Conservation (phyloP, 305 asterid genomes). For the Ajuga reptans region DNA sequence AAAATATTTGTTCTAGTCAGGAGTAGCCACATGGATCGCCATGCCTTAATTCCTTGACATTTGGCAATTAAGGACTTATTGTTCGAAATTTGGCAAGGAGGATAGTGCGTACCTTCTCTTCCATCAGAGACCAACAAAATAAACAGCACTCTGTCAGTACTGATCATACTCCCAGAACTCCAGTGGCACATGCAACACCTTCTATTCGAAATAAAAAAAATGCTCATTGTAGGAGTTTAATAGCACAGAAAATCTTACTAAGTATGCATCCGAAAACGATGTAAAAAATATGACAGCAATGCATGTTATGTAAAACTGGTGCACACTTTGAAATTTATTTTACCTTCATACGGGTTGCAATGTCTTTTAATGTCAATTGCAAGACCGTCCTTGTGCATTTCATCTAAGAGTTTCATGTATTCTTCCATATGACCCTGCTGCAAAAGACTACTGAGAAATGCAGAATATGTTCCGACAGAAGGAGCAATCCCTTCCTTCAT, state of each 20-base stretch:
- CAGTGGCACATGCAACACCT: constrained; percentile 22
- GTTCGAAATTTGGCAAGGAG: background rate
- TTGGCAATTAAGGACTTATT: too few relatives aligned
- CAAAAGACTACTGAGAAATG: constrained; percentile 36
- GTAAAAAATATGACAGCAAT: background rate
- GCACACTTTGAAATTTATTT: background rate
- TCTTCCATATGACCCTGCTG: constrained; percentile 40
- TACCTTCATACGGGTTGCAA: constrained; percentile 33
- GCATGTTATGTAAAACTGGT: background rate
- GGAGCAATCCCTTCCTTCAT: constrained; percentile 50
- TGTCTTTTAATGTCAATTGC: constrained; percentile 22
- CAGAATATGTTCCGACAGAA: constrained; percentile 40
- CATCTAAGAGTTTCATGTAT: constrained; percentile 34
- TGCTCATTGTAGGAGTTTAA: background rate
- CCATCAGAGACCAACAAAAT: background rate
- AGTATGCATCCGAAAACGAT: background rate
- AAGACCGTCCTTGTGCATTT: constrained; percentile 35
- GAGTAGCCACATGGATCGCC: too few relatives aligned
- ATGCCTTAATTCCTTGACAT: too few relatives aligned
- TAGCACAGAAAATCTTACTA: background rate
- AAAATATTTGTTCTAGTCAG: background rate
- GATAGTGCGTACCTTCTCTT: constrained; percentile 9
- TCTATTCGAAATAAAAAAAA: background rate
- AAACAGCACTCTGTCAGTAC: constrained; percentile 5
- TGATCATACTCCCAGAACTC: constrained; percentile 26